These are phyloP conservation scores for Yamadazyma akitaensis DNA, from an alignment of 805 yeast genomes.

Conservation along the genomic window DNA sequence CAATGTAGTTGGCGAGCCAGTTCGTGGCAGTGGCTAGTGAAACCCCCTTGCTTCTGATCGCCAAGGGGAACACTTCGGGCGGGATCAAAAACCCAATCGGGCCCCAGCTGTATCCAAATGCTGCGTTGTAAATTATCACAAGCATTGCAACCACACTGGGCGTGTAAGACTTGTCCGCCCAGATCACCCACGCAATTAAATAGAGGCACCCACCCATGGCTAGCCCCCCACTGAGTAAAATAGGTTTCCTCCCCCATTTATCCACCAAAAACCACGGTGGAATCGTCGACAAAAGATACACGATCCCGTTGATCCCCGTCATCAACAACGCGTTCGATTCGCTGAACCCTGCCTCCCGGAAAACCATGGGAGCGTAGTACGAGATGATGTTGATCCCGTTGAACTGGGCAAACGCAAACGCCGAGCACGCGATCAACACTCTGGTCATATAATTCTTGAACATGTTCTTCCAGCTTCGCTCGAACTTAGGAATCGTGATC, in stretches of 20 bases:
- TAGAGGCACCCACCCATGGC: conserved; percentile 37
- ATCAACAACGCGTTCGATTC: conserved; percentile 40
- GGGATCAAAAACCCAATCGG: conserved; percentile 44
- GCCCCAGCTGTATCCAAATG: conserved; percentile 47
- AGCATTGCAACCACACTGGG: conserved; percentile 38
- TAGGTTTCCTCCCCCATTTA: conserved; percentile 45
- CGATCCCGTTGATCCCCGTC: conserved; percentile 42
- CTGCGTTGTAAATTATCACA: conserved; percentile 41
- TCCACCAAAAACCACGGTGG: conserved; percentile 47
- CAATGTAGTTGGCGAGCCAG: conserved; percentile 44
- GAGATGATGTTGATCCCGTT: conserved; percentile 58
- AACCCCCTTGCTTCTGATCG: conserved; percentile 43
- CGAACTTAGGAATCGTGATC: conserved; percentile 33
- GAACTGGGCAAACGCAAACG: conserved; percentile 44
- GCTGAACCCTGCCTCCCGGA: conserved; percentile 44
- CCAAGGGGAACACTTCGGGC: conserved; percentile 43
- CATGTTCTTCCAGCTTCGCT: conserved; percentile 42
- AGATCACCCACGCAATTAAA: conserved; percentile 33
- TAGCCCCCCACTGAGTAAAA: conserved; percentile 38
- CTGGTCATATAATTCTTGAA: conserved; percentile 35
- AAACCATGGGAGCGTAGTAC: conserved; percentile 57
- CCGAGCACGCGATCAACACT: conserved; percentile 39
- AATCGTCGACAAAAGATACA: conserved; percentile 38
- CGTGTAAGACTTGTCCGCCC: conserved; percentile 28
- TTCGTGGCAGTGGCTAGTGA: conserved; percentile 44